phyloP scores from a whole-genome alignment of 805 yeast genomes.

The Saturnispora silvae region DNA sequence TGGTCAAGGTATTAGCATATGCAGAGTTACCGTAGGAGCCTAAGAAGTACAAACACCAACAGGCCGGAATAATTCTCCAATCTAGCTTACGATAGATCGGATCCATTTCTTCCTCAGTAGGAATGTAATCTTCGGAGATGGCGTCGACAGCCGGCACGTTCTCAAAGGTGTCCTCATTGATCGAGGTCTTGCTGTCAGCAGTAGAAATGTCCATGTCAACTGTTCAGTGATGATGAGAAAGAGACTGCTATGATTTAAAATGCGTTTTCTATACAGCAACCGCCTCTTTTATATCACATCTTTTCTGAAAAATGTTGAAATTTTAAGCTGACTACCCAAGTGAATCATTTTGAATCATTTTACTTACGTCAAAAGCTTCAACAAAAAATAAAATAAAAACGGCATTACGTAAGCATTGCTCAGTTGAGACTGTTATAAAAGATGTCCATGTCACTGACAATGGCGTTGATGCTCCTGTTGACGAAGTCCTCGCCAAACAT shows the following conservation, averaged over 20 bases:
- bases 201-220: too few relatives aligned
- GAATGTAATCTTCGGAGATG: conserved; percentile 10
- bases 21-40: conserved; percentile 71
- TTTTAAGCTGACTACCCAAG: neutral
- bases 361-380: neutral
- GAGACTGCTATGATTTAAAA: too few relatives aligned
- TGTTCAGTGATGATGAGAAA: too few relatives aligned
- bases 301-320: neutral
- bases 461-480: neutral
- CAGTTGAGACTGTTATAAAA: neutral
- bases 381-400: too few relatives aligned
- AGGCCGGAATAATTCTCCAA: conserved; percentile 64
- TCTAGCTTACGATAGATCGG: conserved; percentile 54
- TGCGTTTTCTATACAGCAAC: too few relatives aligned
- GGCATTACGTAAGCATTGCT: neutral
- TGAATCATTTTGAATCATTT: neutral
- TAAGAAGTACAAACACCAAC: conserved; percentile 70
- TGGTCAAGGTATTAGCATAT: conserved; percentile 70
- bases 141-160: too few relatives aligned
- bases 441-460: conserved; percentile 4
- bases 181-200: too few relatives aligned
- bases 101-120: conserved; percentile 32
- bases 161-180: too few relatives aligned
- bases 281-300: neutral
- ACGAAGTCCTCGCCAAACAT: conserved; percentile 9